phyloP scores from a whole-genome alignment of 768 basidiomycete genomes.

The Pulveroboletus sp. region DNA sequence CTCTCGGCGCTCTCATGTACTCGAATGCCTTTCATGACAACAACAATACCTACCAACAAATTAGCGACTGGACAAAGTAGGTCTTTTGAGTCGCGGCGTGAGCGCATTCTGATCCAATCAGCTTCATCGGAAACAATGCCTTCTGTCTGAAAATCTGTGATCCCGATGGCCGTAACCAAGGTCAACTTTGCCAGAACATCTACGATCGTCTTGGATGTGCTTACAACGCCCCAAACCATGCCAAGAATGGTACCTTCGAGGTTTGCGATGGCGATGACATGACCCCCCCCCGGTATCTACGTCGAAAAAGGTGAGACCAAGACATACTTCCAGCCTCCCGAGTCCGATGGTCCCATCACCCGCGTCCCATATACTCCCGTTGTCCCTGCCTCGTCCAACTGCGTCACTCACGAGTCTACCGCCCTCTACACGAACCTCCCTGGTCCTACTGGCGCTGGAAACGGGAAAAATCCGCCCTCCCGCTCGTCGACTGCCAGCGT shows the following conservation, averaged over 20 bases:
- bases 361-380: conserved; percentile 42
- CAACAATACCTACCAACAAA: conserved; percentile 48
- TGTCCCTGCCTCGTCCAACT: conserved; percentile 43
- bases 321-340: conserved; percentile 48
- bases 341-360: conserved; percentile 43
- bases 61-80: conserved; percentile 67
- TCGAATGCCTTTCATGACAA: conserved; percentile 51
- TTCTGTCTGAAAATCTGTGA: conserved; percentile 80
- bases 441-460: conserved; percentile 1
- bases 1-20: conserved; percentile 68
- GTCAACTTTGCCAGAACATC: conserved; percentile 65
- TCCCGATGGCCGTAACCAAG: conserved; percentile 46
- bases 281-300: conserved; percentile 55
- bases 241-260: conserved; percentile 58
- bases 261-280: conserved; percentile 67
- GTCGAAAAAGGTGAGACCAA: conserved; percentile 36
- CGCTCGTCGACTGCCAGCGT: conserved; percentile 15
- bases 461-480: conserved; percentile 2
- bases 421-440: conserved; percentile 34
- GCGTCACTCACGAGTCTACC: conserved; percentile 35
- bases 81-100: conserved; percentile 13
- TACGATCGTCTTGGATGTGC: conserved; percentile 72
- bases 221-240: conserved; percentile 70
- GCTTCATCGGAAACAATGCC: conserved; percentile 64
- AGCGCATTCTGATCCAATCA: conserved; percentile 17